A percentile compares a stretch with the other conserved stretches of the same genome.
These are phyloP conservation scores for Scenedesmus sp. DNA, from an alignment of 163 green algal genomes.

Conservation along the genomic window DNA sequence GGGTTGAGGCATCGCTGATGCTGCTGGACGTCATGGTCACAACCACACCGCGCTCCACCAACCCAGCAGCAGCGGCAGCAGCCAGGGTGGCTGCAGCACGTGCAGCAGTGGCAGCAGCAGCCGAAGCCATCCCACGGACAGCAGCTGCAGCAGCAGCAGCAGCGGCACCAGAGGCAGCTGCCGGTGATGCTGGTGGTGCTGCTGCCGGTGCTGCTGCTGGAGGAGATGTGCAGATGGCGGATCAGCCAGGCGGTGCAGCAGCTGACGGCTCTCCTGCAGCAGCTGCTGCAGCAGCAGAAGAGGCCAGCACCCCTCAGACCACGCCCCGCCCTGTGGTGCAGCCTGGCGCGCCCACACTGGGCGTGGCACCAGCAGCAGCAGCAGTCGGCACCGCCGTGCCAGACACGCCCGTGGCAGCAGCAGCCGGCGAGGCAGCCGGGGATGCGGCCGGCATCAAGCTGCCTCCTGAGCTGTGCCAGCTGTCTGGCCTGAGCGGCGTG, in stretches of 20 bases:
- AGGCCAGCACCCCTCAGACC: slow-evolving; percentile 33
- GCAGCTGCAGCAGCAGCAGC: neutral
- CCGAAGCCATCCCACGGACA: neutral
- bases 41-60: slow-evolving; percentile 34
- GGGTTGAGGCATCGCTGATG: slow-evolving; percentile 83
- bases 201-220: neutral
- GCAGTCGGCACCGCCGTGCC: neutral
- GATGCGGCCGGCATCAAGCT: slow-evolving; percentile 25
- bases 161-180: neutral
- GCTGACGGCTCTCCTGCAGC: neutral
- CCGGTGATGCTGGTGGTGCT: neutral
- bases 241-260: neutral
- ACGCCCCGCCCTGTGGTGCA: neutral
- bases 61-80: neutral
- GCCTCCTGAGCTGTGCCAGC: slow-evolving; percentile 10
- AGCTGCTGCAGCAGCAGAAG: neutral
- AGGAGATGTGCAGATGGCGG: slow-evolving; percentile 18
- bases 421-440: neutral
- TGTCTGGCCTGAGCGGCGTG: slow-evolving; percentile 16
- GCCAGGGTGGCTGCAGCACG: slow-evolving; percentile 5
- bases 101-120: neutral
- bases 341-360: slow-evolving; percentile 5
- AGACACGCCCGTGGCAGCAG: neutral
- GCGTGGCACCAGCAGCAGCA: slow-evolving; percentile 4
- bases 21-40: slow-evolving; percentile 68